Conservation (phyloP, 805 yeast species). For the Lachancea meyersii region DNA sequence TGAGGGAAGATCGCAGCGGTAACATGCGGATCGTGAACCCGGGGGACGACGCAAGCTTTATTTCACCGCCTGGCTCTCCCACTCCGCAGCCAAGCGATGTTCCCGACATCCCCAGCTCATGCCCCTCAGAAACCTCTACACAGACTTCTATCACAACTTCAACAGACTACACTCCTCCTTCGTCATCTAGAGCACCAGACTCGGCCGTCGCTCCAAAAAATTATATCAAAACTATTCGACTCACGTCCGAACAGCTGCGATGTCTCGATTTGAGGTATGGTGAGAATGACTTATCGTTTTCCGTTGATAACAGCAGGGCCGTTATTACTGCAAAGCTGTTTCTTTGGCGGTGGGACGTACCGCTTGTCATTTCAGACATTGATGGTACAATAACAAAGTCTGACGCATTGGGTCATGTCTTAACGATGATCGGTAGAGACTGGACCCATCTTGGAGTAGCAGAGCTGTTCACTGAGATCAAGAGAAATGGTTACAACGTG, state of each 20-base stretch:
- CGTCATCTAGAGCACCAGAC: background rate
- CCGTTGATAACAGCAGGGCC: conserved; percentile 79
- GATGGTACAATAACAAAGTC: conserved; percentile 98
- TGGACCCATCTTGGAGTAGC: conserved; percentile 99
- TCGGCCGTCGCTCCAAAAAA: conserved; percentile 17
- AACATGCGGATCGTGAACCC: conserved; percentile 51
- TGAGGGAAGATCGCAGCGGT: conserved; percentile 59
- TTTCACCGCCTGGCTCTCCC: conserved; percentile 24
- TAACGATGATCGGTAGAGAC: conserved; percentile 89
- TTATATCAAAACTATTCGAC: conserved; percentile 79
- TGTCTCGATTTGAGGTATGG: conserved; percentile 71
- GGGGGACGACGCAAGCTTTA: conserved; percentile 17
- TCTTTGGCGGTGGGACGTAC: conserved; percentile 77
- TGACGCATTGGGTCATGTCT: conserved; percentile 93
- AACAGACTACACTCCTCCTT: background rate
- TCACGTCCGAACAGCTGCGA: conserved; percentile 84
- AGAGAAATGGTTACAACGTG: conserved; percentile 83
- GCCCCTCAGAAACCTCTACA: conserved; percentile 4
- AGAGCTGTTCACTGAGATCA: conserved; percentile 78
- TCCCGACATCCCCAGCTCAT: conserved; percentile 13
- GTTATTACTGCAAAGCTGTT: conserved; percentile 65
- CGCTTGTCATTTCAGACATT: conserved; percentile 93
- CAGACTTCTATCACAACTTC: conserved; percentile 7
- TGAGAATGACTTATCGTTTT: conserved; percentile 68
- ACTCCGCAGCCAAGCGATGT: conserved; percentile 14